phyloP scores from a whole-genome alignment of 371 early-diverging fungal genomes.

The Mycotypha africana region DNA sequence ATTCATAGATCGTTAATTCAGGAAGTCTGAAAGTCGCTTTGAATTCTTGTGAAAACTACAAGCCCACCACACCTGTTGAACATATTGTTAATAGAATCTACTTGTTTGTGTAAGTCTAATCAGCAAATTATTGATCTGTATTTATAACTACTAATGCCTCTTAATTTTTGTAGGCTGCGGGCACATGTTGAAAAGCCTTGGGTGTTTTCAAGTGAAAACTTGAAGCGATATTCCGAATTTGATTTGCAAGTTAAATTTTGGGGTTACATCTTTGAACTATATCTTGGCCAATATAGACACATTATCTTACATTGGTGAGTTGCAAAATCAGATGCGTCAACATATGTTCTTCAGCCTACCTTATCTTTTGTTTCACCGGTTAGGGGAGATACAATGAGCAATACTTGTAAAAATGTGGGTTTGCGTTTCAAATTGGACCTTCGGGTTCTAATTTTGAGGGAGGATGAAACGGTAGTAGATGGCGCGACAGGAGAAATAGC shows the following conservation, averaged over 20 bases:
- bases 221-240: constrained; percentile 8
- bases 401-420: constrained; percentile 6
- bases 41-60: constrained; percentile 1
- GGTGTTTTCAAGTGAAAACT: constrained; percentile 12
- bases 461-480: constrained; percentile 6
- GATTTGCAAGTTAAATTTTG: constrained; percentile 13
- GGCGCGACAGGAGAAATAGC: constrained; percentile 4
- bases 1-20: constrained; percentile 8
- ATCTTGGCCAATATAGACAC: constrained; percentile 4
- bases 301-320: constrained; percentile 9
- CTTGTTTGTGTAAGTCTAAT: constrained; percentile 6
- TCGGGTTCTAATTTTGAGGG: constrained; percentile 5
- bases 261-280: constrained; percentile 7
- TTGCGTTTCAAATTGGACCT: constrained; percentile 10
- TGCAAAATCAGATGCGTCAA: constrained; percentile 1
- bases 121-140: constrained; percentile 5
- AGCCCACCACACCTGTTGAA: constrained; percentile 7
- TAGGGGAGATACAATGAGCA: constrained; percentile 14
- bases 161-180: constrained; percentile 5
- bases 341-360: constrained; percentile 4
- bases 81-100: constrained; percentile 7
- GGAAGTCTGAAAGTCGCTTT: constrained; percentile 1
- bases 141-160: constrained; percentile 5
- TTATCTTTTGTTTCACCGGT: constrained; percentile 6
- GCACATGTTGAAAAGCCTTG: constrained; percentile 10